A percentile compares a stretch with the other conserved stretches of the same genome.
These are phyloP conservation scores for Ochetophila trinervis DNA, from an alignment of 306 rosid species.

Conservation along the genomic window DNA sequence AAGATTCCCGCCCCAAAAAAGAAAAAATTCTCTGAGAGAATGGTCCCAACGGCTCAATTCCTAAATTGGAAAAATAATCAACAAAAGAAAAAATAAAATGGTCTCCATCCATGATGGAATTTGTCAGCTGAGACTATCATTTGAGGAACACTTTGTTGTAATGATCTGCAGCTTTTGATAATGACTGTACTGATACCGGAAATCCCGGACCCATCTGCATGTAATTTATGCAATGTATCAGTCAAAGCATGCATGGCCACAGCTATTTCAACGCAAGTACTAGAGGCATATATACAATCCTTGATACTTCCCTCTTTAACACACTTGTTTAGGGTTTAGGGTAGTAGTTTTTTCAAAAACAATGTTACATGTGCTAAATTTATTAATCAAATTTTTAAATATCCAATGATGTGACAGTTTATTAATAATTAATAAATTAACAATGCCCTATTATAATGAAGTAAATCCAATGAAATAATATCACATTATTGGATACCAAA, in stretches of 20 bases:
- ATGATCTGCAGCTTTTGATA: slow-evolving; percentile 90
- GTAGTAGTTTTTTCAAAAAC: no score
- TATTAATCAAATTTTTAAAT: no score
- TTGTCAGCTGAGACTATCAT: slow-evolving; percentile 1
- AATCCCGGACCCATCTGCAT: slow-evolving; percentile 91
- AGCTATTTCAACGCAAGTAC: neutral
- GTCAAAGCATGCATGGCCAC: slow-evolving; percentile 3
- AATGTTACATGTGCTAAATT: no score
- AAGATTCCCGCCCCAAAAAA: no score
- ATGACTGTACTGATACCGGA: slow-evolving; percentile 78
- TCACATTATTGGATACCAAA: no score
- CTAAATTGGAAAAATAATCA: neutral
- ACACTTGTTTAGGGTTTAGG: no score
- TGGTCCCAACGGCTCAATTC: neutral
- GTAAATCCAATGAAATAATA: no score
- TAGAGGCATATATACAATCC: no score
- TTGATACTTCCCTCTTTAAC: no score
- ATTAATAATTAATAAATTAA: no score
- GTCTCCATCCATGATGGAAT: neutral
- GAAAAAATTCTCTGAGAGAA: neutral
- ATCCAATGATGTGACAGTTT: no score
- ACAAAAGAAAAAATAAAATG: neutral
- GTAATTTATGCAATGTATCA: slow-evolving; percentile 15
- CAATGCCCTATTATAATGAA: no score
- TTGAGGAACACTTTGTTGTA: slow-evolving; percentile 62